A percentile compares a stretch with the other conserved stretches of the same genome.
phyloP scores from a whole-genome alignment of 2,329 filamentous ascomycete species.

The Aureobasidium lini region DNA sequence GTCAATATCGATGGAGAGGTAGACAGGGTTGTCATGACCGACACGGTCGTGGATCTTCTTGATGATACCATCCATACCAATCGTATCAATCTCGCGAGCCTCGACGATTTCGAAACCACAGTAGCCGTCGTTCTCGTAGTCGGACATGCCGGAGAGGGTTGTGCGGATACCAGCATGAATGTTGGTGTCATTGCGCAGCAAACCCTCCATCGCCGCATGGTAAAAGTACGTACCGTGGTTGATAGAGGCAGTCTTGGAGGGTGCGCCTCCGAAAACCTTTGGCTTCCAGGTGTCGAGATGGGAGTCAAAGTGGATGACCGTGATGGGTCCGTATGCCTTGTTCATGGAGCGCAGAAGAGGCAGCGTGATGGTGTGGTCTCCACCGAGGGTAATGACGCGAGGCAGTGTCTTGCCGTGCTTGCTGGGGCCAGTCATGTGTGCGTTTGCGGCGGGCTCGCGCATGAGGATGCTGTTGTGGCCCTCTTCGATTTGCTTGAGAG shows the following conservation, averaged over 20 bases:
- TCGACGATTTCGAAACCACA: constrained; percentile 78
- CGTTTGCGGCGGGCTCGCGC: constrained; percentile 61
- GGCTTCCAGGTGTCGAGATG: constrained; percentile 64
- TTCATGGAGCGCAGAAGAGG: constrained; percentile 50
- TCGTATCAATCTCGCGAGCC: constrained; percentile 62
- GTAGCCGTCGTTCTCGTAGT: constrained; percentile 81
- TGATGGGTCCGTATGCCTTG: constrained; percentile 61
- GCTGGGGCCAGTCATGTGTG: constrained; percentile 58
- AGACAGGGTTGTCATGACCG: constrained; percentile 62
- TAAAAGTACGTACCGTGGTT: constrained; percentile 90
- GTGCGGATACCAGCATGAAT: constrained; percentile 85
- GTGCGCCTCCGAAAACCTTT: constrained; percentile 79
- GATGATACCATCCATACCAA: constrained; percentile 67
- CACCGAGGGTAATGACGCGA: constrained; percentile 66
- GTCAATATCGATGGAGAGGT: constrained; percentile 80
- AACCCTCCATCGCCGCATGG: constrained; percentile 69
- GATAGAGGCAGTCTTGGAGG: constrained; percentile 65
- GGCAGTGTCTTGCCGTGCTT: constrained; percentile 70
- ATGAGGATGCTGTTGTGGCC: constrained; percentile 71
- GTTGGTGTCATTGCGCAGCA: constrained; percentile 73
- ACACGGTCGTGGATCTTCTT: constrained; percentile 69
- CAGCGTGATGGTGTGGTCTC: constrained; percentile 56
- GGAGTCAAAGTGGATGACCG: constrained; percentile 56
- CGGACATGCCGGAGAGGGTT: constrained; percentile 67
- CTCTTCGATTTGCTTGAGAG: constrained; percentile 77